Evolutionary conservation across 2,329 filamentous ascomycete genomes (phyloP), one percentile per base, ranked within the genome.

Genomic region (Paraconiothyrium sp.): DNA sequence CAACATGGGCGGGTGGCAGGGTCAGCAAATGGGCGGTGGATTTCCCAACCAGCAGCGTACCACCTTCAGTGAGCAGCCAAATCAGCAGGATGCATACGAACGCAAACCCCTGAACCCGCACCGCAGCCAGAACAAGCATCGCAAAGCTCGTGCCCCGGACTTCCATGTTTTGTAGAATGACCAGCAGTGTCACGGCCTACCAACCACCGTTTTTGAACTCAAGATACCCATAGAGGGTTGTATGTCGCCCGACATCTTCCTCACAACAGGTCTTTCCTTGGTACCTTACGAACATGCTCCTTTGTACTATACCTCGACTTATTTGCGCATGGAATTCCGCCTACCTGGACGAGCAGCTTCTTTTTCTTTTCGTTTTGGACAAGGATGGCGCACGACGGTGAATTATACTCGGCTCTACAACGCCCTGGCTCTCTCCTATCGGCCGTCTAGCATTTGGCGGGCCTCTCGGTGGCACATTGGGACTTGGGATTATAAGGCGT

Each of bases 71-170:
- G 83, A 84, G 13, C 81, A 84, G 61, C 85, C 85, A 2, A 89
- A 86, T 61, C 88, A 88, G 66, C 92, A 96, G 59, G 93, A 97
- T 60, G 92, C 95, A 7, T 99, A 99, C 80, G 96, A 98, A 78
- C 88, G 95, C 60, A 94, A 97, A 78, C 95, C 95, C 0, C 92
- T 98, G 64, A 99, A 99, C 76, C 94, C 94, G 2, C 92, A 97
- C 75, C 88, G 95, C 54, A 92, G 95, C 75, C 90, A 94, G 78
- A 92, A 93, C 73, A 88, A 91, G 71, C 90, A 93, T 71, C 88
- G 90, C 67, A 86, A 92, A 70, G 88, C 92, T 58, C 87, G 95
- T 58, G 94, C 94, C 11, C 95, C 92, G 76, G 95, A 99, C 80
- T 98, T 95, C 78, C 87, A 92, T 66, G 92, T 97, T 82, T 84